Percentiles rank a stretch among this genome's conserved stretches.
Conservation (phyloP, 192 early-diverging fungal genomes). For the Coemansia sp. region DNA sequence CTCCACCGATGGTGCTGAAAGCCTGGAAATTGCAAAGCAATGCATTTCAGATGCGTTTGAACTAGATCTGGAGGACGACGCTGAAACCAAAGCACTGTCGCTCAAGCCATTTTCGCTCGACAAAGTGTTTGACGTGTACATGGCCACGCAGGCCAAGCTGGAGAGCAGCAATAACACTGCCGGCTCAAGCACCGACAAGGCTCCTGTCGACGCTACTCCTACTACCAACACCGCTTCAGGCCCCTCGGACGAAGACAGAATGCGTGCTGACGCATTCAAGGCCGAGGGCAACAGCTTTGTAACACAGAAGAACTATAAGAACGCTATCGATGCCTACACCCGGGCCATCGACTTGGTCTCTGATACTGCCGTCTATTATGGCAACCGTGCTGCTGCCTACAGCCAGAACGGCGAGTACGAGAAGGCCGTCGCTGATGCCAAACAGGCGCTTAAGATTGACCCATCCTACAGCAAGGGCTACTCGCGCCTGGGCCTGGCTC, state of each 20-base stretch:
- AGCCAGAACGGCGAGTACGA: constrained; percentile 85
- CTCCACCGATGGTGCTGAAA: constrained; percentile 46
- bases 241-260: constrained; percentile 64
- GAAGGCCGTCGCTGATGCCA: constrained; percentile 85
- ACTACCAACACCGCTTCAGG: constrained; percentile 3
- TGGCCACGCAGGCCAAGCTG: constrained; percentile 78
- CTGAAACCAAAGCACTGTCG: constrained; percentile 64
- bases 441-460: constrained; percentile 80
- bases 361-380: constrained; percentile 92
- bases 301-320: constrained; percentile 74
- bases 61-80: constrained; percentile 71
- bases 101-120: constrained; percentile 85
- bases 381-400: constrained; percentile 97
- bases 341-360: constrained; percentile 84
- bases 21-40: constrained; percentile 79
- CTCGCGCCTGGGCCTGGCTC: constrained; percentile 91
- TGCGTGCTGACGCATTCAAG: constrained; percentile 89
- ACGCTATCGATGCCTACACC: constrained; percentile 87
- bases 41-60: constrained; percentile 95
- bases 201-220: constrained; percentile 1
- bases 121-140: constrained; percentile 88
- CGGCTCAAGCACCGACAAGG: not conserved
- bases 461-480: constrained; percentile 94
- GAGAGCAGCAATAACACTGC: not conserved
- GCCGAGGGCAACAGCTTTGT: constrained; percentile 81